Evolutionary conservation across 1,284 basidiomycete genomes (phyloP), one percentile per base, ranked within the genome.

Genomic region (Heterobasidion irregulare): DNA sequence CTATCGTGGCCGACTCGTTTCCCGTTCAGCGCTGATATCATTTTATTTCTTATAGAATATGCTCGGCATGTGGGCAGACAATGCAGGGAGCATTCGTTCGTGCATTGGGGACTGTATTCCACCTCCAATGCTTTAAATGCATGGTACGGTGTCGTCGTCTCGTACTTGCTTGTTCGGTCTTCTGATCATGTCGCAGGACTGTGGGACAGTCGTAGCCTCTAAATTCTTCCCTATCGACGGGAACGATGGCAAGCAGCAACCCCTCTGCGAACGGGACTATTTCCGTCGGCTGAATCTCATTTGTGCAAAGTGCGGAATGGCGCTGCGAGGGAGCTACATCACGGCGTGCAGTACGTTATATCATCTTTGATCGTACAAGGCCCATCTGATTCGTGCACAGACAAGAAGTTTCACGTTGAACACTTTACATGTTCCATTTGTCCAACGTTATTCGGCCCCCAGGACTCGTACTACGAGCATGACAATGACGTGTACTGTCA

Each of bases 381-480:
- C 32, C 32, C 34, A 56, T 57, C 63, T 59, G 49, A 58, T 54
- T 59, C 56, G 50, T 60, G 53, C 53, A 60, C 69, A 97, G 94
- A 90, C 74, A 94, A 94, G 77, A 99, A 99, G 73, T 99, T 89
- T 73, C 97, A 99, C 71, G 95, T 99, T 63, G 97, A 99, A 72
- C 97, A 99, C 71, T 99, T 99, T 68, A 98, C 96, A 47, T 99
- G 96, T 75, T 98, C 94, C 5, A 85, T 97, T 58, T 99, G 97
- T 72, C 81, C 94, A 38, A 95, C 91, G 19, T 83, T 98, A 32
- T 99, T 99, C 68, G 97, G 97, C 8, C 94, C 96, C 5, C 92
- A 96, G 67, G 97, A 99, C 72, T 97, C 93, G 57, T 99, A 99
- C 74, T 99, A 99, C 69, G 96, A 99, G 72, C 97, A 99, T 68